Conservation (phyloP, 2,329 filamentous ascomycete genomes). For the Paecilomyces fulvus region DNA sequence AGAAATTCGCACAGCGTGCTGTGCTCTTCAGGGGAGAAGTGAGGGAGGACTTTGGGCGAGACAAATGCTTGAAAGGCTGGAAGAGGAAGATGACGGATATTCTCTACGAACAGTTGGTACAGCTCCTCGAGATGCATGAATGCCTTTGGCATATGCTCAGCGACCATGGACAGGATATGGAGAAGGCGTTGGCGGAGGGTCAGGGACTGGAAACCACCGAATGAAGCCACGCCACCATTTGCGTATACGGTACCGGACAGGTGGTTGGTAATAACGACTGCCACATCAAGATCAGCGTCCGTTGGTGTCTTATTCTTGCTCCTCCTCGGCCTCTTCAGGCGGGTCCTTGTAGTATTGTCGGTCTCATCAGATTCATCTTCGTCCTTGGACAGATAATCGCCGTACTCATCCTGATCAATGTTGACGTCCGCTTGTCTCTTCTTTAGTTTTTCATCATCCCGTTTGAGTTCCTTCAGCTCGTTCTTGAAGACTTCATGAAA, state of each 20-base stretch:
- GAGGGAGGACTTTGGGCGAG: constrained; percentile 35
- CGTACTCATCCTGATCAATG: constrained; percentile 38
- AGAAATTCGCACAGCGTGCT: constrained; percentile 47
- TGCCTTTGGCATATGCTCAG: constrained; percentile 22
- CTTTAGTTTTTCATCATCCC: constrained; percentile 22
- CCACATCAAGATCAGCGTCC: background rate
- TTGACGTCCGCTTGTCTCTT: constrained; percentile 36
- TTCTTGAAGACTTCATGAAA: constrained; percentile 38
- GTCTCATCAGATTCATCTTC: constrained; percentile 27
- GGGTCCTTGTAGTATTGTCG: constrained; percentile 10
- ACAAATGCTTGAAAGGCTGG: constrained; percentile 39
- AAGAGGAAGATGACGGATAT: constrained; percentile 38
- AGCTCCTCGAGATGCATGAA: constrained; percentile 33
- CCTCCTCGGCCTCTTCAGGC: constrained; percentile 26
- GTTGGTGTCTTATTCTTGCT: constrained; percentile 3
- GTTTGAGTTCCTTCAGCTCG: constrained; percentile 31
- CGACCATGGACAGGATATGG: constrained; percentile 32
- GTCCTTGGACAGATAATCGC: constrained; percentile 34
- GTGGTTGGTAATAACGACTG: constrained; percentile 4
- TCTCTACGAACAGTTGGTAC: constrained; percentile 37
- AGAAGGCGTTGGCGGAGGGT: constrained; percentile 38
- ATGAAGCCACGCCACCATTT: constrained; percentile 15
- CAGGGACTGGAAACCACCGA: constrained; percentile 34
- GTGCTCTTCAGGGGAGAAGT: constrained; percentile 32
- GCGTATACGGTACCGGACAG: constrained; percentile 7